Evolutionary conservation across 192 early-diverging fungal species (phyloP).

Genomic region (Dimargaris xerosporica): DNA sequence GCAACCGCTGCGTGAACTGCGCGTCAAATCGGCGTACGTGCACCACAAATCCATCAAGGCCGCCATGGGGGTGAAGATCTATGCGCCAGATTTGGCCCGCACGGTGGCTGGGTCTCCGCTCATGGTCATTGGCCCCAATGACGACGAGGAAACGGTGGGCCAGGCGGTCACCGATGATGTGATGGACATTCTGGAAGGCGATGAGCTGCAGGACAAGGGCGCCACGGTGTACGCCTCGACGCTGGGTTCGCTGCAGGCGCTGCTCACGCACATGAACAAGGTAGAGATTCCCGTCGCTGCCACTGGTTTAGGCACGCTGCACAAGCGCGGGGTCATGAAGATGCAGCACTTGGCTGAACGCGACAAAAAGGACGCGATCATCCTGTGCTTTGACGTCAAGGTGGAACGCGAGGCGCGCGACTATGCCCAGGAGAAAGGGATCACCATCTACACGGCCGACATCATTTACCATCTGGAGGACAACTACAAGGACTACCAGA

Average conservation of each 20-base stretch:
- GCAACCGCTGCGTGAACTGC: constrained; percentile 94
- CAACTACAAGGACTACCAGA: constrained; percentile 67
- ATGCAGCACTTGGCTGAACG: constrained; percentile 87
- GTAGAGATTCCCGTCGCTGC: constrained; percentile 93
- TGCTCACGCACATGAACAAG: constrained; percentile 77
- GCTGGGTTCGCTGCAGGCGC: constrained; percentile 90
- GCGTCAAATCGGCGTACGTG: constrained; percentile 89
- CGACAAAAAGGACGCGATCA: constrained; percentile 66
- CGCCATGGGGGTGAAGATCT: constrained; percentile 90
- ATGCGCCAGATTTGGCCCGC: constrained; percentile 84
- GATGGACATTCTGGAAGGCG: constrained; percentile 47
- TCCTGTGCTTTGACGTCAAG: constrained; percentile 86
- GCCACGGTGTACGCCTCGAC: constrained; percentile 98
- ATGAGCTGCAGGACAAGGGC: constrained; percentile 76
- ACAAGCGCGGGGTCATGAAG: constrained; percentile 90
- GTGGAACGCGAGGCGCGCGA: constrained; percentile 79
- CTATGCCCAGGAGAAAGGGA: constrained; percentile 77
- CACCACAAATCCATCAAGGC: constrained; percentile 97
- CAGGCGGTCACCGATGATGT: constrained; percentile 94
- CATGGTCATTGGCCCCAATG: constrained; percentile 81
- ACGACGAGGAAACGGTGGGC: constrained; percentile 89
- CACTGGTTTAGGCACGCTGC: constrained; percentile 93
- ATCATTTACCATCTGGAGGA: constrained; percentile 99
- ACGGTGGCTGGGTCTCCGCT: constrained; percentile 94
- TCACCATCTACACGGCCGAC: constrained; percentile 89